phyloP scores from a whole-genome alignment of 305 asterid species.

The Ruellia speciosa region DNA sequence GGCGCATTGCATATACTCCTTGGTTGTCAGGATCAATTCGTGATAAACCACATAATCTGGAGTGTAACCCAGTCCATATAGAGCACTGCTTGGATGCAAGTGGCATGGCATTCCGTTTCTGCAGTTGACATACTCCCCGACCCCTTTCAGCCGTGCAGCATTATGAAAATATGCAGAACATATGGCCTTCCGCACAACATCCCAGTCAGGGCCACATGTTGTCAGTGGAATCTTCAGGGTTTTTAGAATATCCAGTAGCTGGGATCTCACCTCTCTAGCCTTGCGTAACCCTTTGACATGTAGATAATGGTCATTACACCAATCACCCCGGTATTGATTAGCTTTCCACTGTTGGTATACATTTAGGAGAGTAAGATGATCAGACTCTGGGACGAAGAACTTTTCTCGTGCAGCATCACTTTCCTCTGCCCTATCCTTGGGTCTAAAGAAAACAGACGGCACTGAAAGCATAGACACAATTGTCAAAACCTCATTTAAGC shows the following conservation, averaged over 20 bases:
- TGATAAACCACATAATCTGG: constrained; percentile 92
- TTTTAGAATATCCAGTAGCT: constrained; percentile 70
- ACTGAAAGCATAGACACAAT: constrained; percentile 95
- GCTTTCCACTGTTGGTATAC: constrained; percentile 96
- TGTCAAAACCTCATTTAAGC: constrained; percentile 83
- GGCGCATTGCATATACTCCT: constrained; percentile 93
- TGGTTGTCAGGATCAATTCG: constrained; percentile 74
- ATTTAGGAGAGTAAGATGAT: constrained; percentile 84
- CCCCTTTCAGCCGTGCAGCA: constrained; percentile 71
- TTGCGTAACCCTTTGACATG: constrained; percentile 84
- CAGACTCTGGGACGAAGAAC: constrained; percentile 89
- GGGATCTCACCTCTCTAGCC: constrained; percentile 94
- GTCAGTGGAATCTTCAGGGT: constrained; percentile 69
- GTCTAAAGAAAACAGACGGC: constrained; percentile 87
- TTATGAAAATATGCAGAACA: constrained; percentile 94
- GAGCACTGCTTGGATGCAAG: constrained; percentile 92
- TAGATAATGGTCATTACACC: constrained; percentile 92
- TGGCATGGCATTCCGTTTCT: constrained; percentile 95
- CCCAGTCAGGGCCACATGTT: constrained; percentile 89
- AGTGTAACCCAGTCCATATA: constrained; percentile 81
- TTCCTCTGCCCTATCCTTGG: constrained; percentile 93
- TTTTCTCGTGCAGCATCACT: constrained; percentile 95
- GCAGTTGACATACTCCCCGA: constrained; percentile 88
- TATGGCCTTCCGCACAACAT: constrained; percentile 72
- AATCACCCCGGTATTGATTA: constrained; percentile 77